Base-by-base conservation (phyloP, 176 grass and related monocot genomes). In the Oryza glumipatula region DNA sequence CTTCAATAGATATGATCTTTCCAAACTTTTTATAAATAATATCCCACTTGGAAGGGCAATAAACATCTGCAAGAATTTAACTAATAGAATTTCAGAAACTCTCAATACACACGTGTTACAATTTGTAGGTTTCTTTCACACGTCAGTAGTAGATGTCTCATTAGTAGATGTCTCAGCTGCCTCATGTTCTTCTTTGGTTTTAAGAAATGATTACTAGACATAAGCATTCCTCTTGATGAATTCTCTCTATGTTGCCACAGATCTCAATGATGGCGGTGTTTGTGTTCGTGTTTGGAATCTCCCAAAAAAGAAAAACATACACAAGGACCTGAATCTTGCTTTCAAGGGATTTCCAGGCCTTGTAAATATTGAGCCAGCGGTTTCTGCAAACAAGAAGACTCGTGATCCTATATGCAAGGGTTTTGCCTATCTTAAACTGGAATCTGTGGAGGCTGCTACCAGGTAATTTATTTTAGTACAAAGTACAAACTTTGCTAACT, bases 281-380 rank as follows among this genome's bases (percentile, higher is more conserved):
- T 76, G 81, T 77, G 85, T 98, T 54, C 93, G 91, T 77, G 15
- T 98, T 66, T 89, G 82, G 82, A 97, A 93, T 72, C 92, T 97
- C 23, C 95, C 95, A 41, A 97, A 77, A 87, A 98, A 98, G 87
- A 98, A 93, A 75, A 98, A 98, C 82, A 98, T 98, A 91, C 89
- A 95, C 21, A 98, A 92, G 86, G 95, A 98, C 32, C 81, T 93
- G 64, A 86, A 88, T 22, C 83, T 80, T n/a, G 93, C 93, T 90
- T 98, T 98, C 67, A 93, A 90, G 87, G 93, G 93, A 23, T 98
- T 95, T 65, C 89, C 80, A 88, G 87, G 93, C 9, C 78, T 98
- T 74, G 74, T 95, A 76, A 68, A 78, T 79, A 88, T 98, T 77
- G 86, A 80, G 19, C 89, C 95, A 88, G 93, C 58, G 73, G 87